Percentiles rank a stretch among this genome's conserved stretches.
These are phyloP conservation scores for Camelina laxa DNA, from an alignment of 345 rosid species.

Conservation along the genomic window DNA sequence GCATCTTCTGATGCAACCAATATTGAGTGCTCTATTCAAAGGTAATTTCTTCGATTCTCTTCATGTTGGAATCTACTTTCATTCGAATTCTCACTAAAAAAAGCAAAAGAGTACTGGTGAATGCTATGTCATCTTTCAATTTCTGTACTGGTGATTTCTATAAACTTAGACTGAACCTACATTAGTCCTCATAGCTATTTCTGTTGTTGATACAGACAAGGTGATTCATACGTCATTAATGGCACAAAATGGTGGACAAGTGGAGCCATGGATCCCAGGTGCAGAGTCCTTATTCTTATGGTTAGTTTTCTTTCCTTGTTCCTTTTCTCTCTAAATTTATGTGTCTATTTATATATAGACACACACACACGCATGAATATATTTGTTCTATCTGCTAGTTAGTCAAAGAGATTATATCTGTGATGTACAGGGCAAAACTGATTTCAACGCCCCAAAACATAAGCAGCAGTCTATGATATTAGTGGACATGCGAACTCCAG, in stretches of 20 bases:
- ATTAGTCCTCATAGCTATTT: slow-evolving; percentile 12
- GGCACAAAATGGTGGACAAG: slow-evolving; percentile 99
- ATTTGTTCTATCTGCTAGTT: slow-evolving; percentile 2
- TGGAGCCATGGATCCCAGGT: slow-evolving; percentile 99
- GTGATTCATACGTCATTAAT: slow-evolving; percentile 79
- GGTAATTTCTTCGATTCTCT: slow-evolving; percentile 46
- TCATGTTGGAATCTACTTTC: slow-evolving; percentile 17
- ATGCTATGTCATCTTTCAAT: slow-evolving; percentile 9
- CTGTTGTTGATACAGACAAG: slow-evolving; percentile 58
- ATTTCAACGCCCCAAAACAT: slow-evolving; percentile 77
- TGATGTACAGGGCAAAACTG: slow-evolving; percentile 82
- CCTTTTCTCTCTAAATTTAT: not conserved
- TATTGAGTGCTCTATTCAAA: slow-evolving; percentile 88
- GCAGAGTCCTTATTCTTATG: slow-evolving; percentile 93
- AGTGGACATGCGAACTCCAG: slow-evolving; percentile 80
- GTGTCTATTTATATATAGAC: not conserved
- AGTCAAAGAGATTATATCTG: not conserved
- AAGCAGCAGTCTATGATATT: slow-evolving; percentile 97
- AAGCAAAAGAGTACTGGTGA: not conserved
- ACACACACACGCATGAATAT: not conserved
- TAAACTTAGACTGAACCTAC: not conserved
- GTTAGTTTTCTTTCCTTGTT: slow-evolving; percentile 55
- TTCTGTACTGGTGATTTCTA: not conserved
- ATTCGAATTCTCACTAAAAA: not conserved
- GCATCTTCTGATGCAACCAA: slow-evolving; percentile 99